phyloP scores from a whole-genome alignment of 2,329 filamentous ascomycete species.

The Ophiostoma himal-ulmi region DNA sequence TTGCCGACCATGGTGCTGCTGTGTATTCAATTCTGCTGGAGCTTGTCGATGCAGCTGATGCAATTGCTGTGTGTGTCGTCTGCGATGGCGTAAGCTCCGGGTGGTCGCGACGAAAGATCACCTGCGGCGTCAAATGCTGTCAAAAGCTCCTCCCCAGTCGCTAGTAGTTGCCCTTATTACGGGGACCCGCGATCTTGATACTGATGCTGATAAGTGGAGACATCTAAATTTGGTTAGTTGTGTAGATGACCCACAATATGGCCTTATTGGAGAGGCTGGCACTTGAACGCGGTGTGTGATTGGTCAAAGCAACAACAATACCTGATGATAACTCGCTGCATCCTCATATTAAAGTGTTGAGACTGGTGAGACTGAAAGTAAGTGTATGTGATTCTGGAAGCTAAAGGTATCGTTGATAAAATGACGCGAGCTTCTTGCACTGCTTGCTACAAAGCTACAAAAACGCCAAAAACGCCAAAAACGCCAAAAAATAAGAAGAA shows the following conservation, averaged over 20 bases:
- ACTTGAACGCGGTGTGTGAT: neutral
- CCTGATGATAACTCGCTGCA: neutral
- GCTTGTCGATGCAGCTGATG: neutral
- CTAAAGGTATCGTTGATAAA: neutral
- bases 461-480: neutral
- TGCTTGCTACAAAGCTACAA: neutral
- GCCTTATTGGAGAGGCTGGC: neutral
- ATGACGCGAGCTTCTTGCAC: neutral
- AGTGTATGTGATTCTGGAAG: neutral
- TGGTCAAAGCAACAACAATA: neutral
- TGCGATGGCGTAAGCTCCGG: slow-evolving; percentile 1
- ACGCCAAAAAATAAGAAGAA: neutral
- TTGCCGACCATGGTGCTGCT: slow-evolving; percentile 53
- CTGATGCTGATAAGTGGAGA: slow-evolving; percentile 7
- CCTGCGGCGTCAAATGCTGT: slow-evolving; percentile 4
- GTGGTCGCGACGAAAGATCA: slow-evolving; percentile 11
- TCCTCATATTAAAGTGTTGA: neutral
- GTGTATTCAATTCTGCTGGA: neutral
- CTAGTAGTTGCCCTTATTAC: slow-evolving; percentile 10
- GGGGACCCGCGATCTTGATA: slow-evolving; percentile 22
- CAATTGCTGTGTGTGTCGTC: neutral
- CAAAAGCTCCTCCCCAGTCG: slow-evolving; percentile 13
- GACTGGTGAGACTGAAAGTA: neutral
- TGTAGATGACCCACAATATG: neutral
- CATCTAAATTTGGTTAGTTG: slow-evolving; percentile 11